Evolutionary conservation across 192 early-diverging fungal species (phyloP).

Genomic region (Pilobolus umbonatus): DNA sequence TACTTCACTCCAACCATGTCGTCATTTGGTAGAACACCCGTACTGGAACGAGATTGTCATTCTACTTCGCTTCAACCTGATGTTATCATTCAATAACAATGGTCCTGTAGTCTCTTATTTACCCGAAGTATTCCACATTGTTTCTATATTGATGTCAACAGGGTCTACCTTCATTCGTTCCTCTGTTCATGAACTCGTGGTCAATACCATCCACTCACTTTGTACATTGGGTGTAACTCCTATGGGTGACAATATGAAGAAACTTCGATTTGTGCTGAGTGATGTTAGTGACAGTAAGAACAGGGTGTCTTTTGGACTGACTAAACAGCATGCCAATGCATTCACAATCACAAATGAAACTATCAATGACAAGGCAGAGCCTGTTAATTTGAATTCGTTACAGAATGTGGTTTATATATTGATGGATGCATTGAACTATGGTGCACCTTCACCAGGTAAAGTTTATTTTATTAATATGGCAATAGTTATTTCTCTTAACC

Average conservation of each 20-base stretch:
- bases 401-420: slow-evolving; percentile 53
- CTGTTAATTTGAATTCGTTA: slow-evolving; percentile 40
- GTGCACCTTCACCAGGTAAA: slow-evolving; percentile 56
- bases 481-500: neutral
- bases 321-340: slow-evolving; percentile 56
- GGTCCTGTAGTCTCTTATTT: slow-evolving; percentile 62
- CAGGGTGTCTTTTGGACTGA: slow-evolving; percentile 69
- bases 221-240: slow-evolving; percentile 47
- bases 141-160: slow-evolving; percentile 74
- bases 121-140: slow-evolving; percentile 80
- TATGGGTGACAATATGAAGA: slow-evolving; percentile 41
- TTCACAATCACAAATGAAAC: slow-evolving; percentile 57
- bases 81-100: slow-evolving; percentile 80
- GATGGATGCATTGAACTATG: slow-evolving; percentile 57
- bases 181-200: slow-evolving; percentile 83
- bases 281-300: slow-evolving; percentile 78
- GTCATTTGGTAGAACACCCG: slow-evolving; percentile 68
- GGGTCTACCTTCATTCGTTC: slow-evolving; percentile 77
- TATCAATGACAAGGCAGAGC: slow-evolving; percentile 36
- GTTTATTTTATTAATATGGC: neutral
- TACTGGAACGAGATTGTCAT: slow-evolving; percentile 86
- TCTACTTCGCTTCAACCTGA: slow-evolving; percentile 79
- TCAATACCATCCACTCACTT: slow-evolving; percentile 83
- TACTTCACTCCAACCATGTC: slow-evolving; percentile 63
- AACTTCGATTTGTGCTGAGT: slow-evolving; percentile 54